Evolutionary conservation across 176 grass and related monocot genomes (phyloP).

Genomic region (Oryza rufipogon): DNA sequence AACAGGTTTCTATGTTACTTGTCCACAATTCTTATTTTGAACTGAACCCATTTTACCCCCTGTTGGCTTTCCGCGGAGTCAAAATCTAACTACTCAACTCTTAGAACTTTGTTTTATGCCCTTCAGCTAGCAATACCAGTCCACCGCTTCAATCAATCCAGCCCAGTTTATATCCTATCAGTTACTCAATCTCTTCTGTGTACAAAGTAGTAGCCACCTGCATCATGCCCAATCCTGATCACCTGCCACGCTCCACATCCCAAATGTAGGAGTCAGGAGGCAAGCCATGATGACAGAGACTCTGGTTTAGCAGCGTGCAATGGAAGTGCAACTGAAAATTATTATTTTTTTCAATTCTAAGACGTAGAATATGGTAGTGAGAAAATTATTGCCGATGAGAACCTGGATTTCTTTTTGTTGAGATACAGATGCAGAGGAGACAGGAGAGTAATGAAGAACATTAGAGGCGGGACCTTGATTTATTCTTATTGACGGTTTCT

Average conservation of each 20-base stretch:
- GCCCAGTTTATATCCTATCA: neutral
- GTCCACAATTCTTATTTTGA: neutral
- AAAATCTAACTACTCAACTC: neutral
- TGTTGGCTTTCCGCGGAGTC: neutral
- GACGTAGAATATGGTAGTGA: neutral
- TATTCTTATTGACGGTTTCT: neutral
- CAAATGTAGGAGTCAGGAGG: neutral
- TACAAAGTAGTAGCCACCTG: neutral
- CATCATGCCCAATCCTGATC: neutral
- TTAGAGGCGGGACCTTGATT: neutral
- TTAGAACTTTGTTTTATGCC: neutral
- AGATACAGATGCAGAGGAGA: neutral
- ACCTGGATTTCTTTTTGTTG: neutral
- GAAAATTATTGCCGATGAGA: neutral
- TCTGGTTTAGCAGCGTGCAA: neutral
- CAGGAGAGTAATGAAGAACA: neutral
- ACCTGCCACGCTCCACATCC: neutral
- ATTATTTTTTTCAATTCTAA: neutral
- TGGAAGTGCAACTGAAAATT: neutral
- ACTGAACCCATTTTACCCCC: neutral
- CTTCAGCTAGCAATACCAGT: neutral
- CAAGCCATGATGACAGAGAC: neutral
- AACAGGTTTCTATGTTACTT: conserved; percentile 15
- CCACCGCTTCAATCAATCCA: neutral
- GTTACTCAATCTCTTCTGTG: neutral